Evolutionary conservation across 345 rosid genomes (phyloP).

Genomic region (Pugionium cornutum): DNA sequence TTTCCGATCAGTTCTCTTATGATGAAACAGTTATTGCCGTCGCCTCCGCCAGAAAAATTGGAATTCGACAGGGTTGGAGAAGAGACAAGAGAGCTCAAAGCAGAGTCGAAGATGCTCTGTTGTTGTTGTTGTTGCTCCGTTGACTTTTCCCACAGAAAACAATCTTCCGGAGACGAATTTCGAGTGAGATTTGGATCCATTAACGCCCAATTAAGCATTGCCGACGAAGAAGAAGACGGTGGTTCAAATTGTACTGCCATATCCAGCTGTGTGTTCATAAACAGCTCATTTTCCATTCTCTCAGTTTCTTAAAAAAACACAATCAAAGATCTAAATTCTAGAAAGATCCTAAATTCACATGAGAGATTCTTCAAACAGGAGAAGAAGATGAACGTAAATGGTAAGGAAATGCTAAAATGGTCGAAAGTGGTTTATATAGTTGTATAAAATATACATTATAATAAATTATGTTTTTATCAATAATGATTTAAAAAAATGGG

Average conservation of each 20-base stretch:
- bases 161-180: slow-evolving; percentile 21
- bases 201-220: slow-evolving; percentile 46
- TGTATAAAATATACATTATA: neutral
- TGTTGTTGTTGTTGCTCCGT: slow-evolving; percentile 38
- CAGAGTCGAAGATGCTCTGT: slow-evolving; percentile 55
- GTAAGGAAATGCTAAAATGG: slow-evolving; percentile 23
- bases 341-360: slow-evolving; percentile 13
- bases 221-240: slow-evolving; percentile 29
- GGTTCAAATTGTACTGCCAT: slow-evolving; percentile 14
- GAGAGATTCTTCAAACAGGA: slow-evolving; percentile 19
- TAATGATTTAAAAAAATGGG: slow-evolving; percentile 7
- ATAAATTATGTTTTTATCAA: slow-evolving; percentile 1
- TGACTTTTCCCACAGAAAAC: slow-evolving; percentile 60
- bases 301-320: neutral
- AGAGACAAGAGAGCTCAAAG: slow-evolving; percentile 76
- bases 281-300: slow-evolving; percentile 44
- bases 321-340: neutral
- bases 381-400: slow-evolving; percentile 14
- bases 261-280: slow-evolving; percentile 43
- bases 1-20: slow-evolving; percentile 78
- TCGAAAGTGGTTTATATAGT: slow-evolving; percentile 16
- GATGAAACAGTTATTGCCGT: slow-evolving; percentile 30
- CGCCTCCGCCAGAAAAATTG: slow-evolving; percentile 48
- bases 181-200: slow-evolving; percentile 44
- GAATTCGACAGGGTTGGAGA: slow-evolving; percentile 77